Base-by-base conservation (phyloP, 495 filamentous ascomycete genomes). In the Aspergillus bridgeri region DNA sequence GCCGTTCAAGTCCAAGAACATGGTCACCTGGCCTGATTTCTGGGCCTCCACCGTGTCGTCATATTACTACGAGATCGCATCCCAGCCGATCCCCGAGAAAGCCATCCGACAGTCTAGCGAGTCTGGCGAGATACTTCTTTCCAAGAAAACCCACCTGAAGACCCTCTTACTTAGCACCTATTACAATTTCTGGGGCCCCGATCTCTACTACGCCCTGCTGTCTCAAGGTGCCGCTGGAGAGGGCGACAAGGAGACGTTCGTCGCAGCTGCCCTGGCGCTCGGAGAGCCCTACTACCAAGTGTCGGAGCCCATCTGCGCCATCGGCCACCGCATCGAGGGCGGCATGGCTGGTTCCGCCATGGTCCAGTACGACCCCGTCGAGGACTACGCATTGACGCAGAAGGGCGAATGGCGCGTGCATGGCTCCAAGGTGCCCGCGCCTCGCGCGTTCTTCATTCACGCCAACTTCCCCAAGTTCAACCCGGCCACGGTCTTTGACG, bases 281-380 rank as follows among this genome's bases (percentile, higher is more conserved):
- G 64, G 68, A 7, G 66, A 71, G 25, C 66, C 77, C 8, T 82
- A 75, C 60, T 81, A 76, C 56, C 71, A 75, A 51, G 77, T 84
- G 70, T 87, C 92, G 65, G 94, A 95, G 69, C 84, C 89, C 13
- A 83, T 93, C 48, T 86, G 82, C 44, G 88, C 89, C 21, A 88
- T 91, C 56, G 92, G 90, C 68, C 89, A 95, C 70, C 80, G 80
- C 46, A 87, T 85, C 6, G 87, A 56, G 59, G 60, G 54, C 33
- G 58, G 58, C 21, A 49, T 70, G n/a, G 69, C 66, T n/a, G 71
- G 71, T 46, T 72, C 69, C 5, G 71, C 74, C 23, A 77, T 76
- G 75, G 67, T 74, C 3, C 75, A 79, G 50, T 71, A 74, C 64
- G 66, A 78, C 54, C 76, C 76, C 5, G 60, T 60, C 21, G 68